Conservation (phyloP, 202 grass and related monocot species). For the Schoenoplectus tabernaemontani region DNA sequence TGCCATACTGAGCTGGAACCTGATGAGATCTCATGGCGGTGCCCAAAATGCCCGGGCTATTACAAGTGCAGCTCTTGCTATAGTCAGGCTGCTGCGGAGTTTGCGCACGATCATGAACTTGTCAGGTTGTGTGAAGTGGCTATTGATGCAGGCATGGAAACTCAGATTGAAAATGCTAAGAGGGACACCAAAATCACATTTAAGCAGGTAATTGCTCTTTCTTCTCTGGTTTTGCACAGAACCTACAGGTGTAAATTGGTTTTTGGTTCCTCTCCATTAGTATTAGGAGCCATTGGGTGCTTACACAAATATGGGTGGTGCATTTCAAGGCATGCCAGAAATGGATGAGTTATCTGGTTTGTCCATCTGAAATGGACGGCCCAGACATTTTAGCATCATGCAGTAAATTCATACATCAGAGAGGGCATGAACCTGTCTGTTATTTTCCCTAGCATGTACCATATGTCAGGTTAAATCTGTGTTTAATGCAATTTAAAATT, state of each 20-base stretch:
- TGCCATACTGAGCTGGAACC: constrained; percentile 49
- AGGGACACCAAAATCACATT: constrained; percentile 26
- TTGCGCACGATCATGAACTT: constrained; percentile 42
- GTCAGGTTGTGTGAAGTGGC: constrained; percentile 28
- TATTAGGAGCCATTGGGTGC: too few species aligned
- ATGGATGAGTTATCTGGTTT: not conserved
- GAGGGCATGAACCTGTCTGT: constrained; percentile 1
- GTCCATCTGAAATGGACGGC: not conserved
- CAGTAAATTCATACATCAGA: not conserved
- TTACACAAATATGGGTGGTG: too few species aligned
- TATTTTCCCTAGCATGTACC: not conserved
- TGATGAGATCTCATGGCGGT: constrained; percentile 44
- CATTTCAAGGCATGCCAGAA: too few species aligned
- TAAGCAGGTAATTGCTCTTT: constrained; percentile 4
- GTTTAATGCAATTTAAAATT: constrained; percentile 3
- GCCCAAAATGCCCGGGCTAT: constrained; percentile 45
- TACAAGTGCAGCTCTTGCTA: constrained; percentile 58
- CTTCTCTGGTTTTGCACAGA: constrained; percentile 3
- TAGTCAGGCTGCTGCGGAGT: constrained; percentile 35
- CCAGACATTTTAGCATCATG: not conserved
- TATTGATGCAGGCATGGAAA: constrained; percentile 13
- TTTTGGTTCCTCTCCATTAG: not conserved
- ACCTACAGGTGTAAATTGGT: not conserved
- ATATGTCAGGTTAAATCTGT: not conserved
- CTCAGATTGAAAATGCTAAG: constrained; percentile 21